Conservation (phyloP, 208 protist genomes). For the Entamoeba moshkovskii region DNA sequence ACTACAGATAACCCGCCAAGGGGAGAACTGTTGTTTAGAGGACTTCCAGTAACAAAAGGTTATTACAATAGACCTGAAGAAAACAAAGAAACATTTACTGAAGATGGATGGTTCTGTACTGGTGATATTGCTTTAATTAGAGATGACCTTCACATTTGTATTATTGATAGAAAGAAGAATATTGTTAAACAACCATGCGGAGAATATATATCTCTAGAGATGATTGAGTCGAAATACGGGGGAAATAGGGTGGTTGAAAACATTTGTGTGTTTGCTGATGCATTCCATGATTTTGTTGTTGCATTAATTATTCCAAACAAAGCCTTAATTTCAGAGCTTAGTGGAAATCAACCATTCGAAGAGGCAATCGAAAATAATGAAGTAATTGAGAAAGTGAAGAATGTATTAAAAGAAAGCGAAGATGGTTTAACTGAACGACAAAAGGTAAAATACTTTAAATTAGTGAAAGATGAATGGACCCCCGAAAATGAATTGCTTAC, state of each 20-base stretch:
- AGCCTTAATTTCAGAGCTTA: background rate
- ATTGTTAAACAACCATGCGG: background rate
- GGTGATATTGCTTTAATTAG: background rate
- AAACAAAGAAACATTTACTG: background rate
- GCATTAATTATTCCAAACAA: background rate
- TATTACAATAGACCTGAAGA: background rate
- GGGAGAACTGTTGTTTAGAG: background rate
- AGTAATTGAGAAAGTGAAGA: background rate
- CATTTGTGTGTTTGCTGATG: background rate
- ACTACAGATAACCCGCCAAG: background rate
- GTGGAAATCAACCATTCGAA: background rate
- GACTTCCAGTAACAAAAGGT: background rate
- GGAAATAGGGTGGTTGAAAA: background rate
- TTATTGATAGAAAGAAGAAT: background rate
- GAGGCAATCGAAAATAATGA: background rate
- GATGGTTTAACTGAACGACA: background rate
- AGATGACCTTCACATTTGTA: background rate
- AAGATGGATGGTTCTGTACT: background rate
- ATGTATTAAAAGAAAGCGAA: background rate
- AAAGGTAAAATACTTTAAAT: background rate
- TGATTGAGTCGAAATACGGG: background rate
- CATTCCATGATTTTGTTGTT: background rate
- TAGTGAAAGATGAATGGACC: background rate
- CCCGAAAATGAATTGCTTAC: background rate
- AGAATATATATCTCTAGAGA: background rate